Evolutionary conservation across 148 eudicot genomes (phyloP), one percentile per base, ranked within the genome.

Genomic region (Heliosperma pusillum): DNA sequence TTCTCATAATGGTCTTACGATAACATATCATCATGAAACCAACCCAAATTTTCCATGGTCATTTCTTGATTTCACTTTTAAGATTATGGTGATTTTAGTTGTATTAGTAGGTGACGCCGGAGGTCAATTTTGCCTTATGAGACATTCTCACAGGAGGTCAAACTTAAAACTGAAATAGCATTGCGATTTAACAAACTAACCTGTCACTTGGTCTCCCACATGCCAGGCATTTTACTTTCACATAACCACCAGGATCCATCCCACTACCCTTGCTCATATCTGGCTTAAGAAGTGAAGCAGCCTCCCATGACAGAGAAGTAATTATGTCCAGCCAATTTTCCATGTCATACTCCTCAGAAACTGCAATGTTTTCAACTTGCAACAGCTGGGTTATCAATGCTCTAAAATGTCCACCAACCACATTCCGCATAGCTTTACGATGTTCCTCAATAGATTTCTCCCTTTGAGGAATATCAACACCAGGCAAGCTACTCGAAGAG

Each of bases 231-330:
- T 95, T 95, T 27, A 95, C 89, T 85, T 95, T 95, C 66, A 95
- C 97, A 83, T 92, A 95, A 19, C 91, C 94, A 72, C 94, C 97
- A 33, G 99, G 99, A 83, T 95, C 99, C 99, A 95, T 95, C 82
- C 96, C 94, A 72, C 94, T 96, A 77, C 93, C 87, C 78, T 78
- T 87, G 86, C 92, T 95, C 74, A 78, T 95, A 74, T 95, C 99
- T 67, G 99, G 99, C 87, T 95, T 95, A 60, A 95, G 85, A 63
- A 92, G 80, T 24, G 92, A 83, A 29, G 99, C 99, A 82, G 96
- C 99, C 83, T 95, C 97, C 97, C 97, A 95, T 16, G 97, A 89
- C 75, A 95, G 79, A 52, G 91, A 86, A 3, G 97, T 90, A 74
- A 95, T 83, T 74, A 95, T 90, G 73, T 95, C 99, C 79, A 95